Percentiles rank a stretch among this genome's conserved stretches.
Evolutionary conservation across 768 basidiomycete genomes (phyloP).

Genomic region (Lactifluus subvellereus): DNA sequence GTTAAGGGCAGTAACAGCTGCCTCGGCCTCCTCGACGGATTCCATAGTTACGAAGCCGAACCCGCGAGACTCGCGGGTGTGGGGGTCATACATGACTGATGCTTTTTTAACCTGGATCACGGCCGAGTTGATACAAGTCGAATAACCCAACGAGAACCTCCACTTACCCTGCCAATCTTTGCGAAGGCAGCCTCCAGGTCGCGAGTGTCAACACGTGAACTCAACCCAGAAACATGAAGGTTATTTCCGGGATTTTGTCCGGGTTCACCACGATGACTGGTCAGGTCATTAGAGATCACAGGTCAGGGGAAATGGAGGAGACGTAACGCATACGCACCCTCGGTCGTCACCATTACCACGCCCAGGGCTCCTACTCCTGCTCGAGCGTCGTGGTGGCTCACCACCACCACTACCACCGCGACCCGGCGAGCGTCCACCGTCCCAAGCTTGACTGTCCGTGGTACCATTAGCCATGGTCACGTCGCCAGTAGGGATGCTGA

Average conservation of each 20-base stretch:
- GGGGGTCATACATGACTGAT: constrained; percentile 62
- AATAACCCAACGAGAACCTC: neutral
- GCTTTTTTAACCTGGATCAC: constrained; percentile 51
- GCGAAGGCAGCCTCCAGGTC: constrained; percentile 85
- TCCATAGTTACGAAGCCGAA: constrained; percentile 92
- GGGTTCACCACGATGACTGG: constrained; percentile 29
- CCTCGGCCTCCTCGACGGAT: constrained; percentile 81
- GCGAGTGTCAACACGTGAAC: constrained; percentile 65
- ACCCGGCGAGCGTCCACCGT: constrained; percentile 39
- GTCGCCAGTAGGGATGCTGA: constrained; percentile 61
- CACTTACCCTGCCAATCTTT: constrained; percentile 77
- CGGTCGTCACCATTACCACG: constrained; percentile 42
- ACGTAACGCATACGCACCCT: constrained; percentile 39
- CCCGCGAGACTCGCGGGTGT: constrained; percentile 65
- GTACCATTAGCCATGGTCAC: constrained; percentile 42
- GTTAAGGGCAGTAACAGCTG: constrained; percentile 80
- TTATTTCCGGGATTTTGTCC: constrained; percentile 58
- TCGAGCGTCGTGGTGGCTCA: constrained; percentile 57
- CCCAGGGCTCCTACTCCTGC: constrained; percentile 74
- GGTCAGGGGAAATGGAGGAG: neutral
- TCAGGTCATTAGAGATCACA: neutral
- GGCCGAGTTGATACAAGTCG: neutral
- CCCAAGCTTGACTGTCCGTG: constrained; percentile 54
- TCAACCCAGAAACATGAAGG: constrained; percentile 55
- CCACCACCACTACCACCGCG: constrained; percentile 42